Percentiles rank a stretch among this genome's conserved stretches.
Conservation (phyloP, 1,139 yeast genomes). For the Blastobotrys proliferans region DNA sequence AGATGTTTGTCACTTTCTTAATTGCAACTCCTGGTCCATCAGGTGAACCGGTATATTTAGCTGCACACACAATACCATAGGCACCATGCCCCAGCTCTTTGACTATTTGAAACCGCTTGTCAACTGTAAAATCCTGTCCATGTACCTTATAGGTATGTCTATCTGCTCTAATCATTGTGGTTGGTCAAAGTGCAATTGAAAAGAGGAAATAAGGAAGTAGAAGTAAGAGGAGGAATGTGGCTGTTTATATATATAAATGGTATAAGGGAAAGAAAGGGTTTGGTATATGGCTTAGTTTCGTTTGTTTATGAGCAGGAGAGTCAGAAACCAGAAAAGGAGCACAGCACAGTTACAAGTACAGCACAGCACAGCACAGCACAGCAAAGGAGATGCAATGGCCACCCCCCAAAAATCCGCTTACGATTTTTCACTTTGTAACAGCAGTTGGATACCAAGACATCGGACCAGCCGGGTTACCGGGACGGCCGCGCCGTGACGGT, state of each 20-base stretch:
- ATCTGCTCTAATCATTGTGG: conserved; percentile 27
- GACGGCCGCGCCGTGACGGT: too few species aligned
- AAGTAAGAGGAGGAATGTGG: background rate
- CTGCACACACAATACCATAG: conserved; percentile 93
- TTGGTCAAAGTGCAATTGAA: background rate
- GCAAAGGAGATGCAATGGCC: too few species aligned
- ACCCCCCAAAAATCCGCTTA: too few species aligned
- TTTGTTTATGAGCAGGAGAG: too few species aligned
- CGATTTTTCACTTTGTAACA: too few species aligned
- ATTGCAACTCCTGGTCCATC: conserved; percentile 75
- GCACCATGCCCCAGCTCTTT: conserved; percentile 97
- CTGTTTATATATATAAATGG: background rate
- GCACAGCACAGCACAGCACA: too few species aligned
- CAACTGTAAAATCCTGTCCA: conserved; percentile 87
- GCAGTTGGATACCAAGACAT: background rate
- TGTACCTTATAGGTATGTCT: conserved; percentile 57
- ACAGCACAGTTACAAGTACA: too few species aligned
- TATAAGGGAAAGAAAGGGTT: too few species aligned
- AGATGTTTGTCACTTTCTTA: conserved; percentile 85
- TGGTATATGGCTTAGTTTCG: too few species aligned
- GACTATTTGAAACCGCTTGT: conserved; percentile 75
- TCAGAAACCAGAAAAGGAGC: too few species aligned
- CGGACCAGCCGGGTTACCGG: background rate
- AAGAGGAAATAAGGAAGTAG: background rate
- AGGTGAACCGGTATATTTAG: conserved; percentile 65